phyloP scores from a whole-genome alignment of 441 rosid species.

The Populus tomentosa region DNA sequence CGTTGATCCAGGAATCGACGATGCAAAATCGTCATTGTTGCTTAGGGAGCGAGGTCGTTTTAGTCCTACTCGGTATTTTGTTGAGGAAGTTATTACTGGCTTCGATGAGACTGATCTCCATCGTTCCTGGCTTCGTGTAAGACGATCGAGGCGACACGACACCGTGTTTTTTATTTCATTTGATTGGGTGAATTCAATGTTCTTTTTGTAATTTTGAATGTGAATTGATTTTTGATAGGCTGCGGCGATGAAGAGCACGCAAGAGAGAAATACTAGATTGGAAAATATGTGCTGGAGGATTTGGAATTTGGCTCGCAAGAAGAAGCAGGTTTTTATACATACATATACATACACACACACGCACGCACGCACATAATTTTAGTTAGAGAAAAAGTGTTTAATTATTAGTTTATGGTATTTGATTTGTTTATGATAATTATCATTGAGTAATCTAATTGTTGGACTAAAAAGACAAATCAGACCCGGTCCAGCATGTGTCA shows the following conservation, averaged over 20 bases:
- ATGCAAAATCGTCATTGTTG: constrained; percentile 32
- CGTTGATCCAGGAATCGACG: constrained; percentile 34
- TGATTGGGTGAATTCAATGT: neutral
- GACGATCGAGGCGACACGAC: neutral
- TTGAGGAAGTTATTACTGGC: constrained; percentile 1
- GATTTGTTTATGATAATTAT: neutral
- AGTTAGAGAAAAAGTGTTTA: neutral
- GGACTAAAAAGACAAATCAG: neutral
- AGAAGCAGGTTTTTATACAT: constrained; percentile 65
- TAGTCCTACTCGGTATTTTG: constrained; percentile 34
- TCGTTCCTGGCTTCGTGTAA: constrained; percentile 3
- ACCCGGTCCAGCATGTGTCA: neutral
- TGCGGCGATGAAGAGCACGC: constrained; percentile 79
- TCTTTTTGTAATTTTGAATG: neutral
- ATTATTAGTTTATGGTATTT: neutral
- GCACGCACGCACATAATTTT: too few species aligned
- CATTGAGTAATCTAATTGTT: neutral
- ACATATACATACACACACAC: too few species aligned
- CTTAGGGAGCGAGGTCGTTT: constrained; percentile 39
- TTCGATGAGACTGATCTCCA: constrained; percentile 8
- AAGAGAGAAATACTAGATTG: constrained; percentile 83
- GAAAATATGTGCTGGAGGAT: constrained; percentile 98
- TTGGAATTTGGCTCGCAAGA: constrained; percentile 93
- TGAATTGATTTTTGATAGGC: constrained; percentile 34
- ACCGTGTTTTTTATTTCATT: neutral